phyloP scores from a whole-genome alignment of 345 rosid species.

The Reutealis trisperma region DNA sequence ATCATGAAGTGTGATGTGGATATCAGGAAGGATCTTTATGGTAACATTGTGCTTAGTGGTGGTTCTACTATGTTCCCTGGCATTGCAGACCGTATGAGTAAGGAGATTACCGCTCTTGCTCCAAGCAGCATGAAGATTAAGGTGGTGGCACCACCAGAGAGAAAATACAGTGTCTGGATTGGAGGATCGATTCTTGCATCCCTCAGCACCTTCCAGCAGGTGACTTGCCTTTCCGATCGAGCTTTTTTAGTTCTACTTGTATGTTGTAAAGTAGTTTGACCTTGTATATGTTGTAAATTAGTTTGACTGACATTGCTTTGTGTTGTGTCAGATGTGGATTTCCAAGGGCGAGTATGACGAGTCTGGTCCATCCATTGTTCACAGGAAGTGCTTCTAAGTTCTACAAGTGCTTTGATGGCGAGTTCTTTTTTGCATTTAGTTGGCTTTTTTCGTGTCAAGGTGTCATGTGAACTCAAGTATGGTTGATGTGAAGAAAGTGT shows the following conservation, averaged over 20 bases:
- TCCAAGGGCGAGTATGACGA: constrained; percentile 20
- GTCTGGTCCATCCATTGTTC: constrained; percentile 22
- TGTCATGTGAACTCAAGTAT: constrained; percentile 41
- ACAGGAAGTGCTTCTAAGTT: constrained; percentile 18
- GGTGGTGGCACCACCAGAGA: constrained; percentile 34
- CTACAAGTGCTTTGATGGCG: constrained; percentile 13
- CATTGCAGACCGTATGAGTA: constrained; percentile 37
- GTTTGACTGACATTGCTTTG: not conserved
- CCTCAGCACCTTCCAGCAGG: constrained; percentile 31
- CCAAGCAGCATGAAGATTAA: constrained; percentile 35
- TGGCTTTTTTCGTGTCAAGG: constrained; percentile 42
- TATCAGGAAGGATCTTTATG: constrained; percentile 36
- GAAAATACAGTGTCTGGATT: constrained; percentile 38
- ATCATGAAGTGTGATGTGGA: constrained; percentile 36
- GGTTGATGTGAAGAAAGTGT: constrained; percentile 32
- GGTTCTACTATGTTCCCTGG: constrained; percentile 39
- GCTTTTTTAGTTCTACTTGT: not conserved
- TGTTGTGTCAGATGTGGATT: constrained; percentile 18
- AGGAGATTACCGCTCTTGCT: constrained; percentile 34
- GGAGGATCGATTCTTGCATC: constrained; percentile 31
- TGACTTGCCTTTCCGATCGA: not conserved
- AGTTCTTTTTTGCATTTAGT: constrained; percentile 35
- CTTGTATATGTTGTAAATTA: not conserved
- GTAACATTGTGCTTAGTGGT: constrained; percentile 39
- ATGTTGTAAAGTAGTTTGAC: not conserved